Percentiles rank a stretch among this genome's conserved stretches.
These are phyloP conservation scores for Coemansia sp. DNA, from an alignment of 192 early-diverging fungal species.

Conservation along the genomic window DNA sequence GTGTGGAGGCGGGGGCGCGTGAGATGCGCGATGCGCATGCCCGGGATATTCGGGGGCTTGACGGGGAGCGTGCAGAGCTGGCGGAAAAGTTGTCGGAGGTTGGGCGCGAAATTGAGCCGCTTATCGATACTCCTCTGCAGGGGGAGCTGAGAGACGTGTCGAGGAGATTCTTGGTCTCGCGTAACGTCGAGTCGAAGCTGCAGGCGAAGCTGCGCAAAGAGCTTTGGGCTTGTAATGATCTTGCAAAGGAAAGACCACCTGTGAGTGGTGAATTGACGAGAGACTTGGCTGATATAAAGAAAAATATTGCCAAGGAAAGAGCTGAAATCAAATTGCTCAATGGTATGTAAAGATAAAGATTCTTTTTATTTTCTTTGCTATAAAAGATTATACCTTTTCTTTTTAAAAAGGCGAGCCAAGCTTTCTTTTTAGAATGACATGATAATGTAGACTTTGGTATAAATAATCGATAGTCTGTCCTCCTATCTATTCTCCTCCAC, in stretches of 20 bases:
- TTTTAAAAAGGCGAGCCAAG: background rate
- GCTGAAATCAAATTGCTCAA: background rate
- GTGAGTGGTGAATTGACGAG: background rate
- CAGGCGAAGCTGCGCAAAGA: conserved; percentile 16
- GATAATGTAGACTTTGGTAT: background rate
- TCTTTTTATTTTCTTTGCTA: no score
- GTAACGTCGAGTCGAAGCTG: conserved; percentile 5
- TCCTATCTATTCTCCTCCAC: background rate
- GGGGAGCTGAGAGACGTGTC: conserved; percentile 19
- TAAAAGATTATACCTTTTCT: background rate
- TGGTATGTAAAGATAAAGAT: background rate
- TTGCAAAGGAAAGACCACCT: background rate
- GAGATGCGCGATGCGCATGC: conserved; percentile 17
- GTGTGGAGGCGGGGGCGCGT: conserved; percentile 12
- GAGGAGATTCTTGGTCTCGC: background rate
- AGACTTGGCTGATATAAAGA: background rate
- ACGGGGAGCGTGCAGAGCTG: conserved; percentile 17
- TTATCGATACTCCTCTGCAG: conserved; percentile 17
- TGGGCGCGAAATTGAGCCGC: conserved; percentile 6
- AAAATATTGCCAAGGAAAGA: background rate
- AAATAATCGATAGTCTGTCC: background rate
- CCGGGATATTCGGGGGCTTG: conserved; percentile 23
- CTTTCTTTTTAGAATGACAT: background rate
- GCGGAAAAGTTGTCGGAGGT: conserved; percentile 10
- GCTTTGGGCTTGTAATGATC: background rate